Percentiles rank a stretch among this genome's conserved stretches.
Conservation (phyloP, 192 early-diverging fungal species). For the Umbelopsis sp. region DNA sequence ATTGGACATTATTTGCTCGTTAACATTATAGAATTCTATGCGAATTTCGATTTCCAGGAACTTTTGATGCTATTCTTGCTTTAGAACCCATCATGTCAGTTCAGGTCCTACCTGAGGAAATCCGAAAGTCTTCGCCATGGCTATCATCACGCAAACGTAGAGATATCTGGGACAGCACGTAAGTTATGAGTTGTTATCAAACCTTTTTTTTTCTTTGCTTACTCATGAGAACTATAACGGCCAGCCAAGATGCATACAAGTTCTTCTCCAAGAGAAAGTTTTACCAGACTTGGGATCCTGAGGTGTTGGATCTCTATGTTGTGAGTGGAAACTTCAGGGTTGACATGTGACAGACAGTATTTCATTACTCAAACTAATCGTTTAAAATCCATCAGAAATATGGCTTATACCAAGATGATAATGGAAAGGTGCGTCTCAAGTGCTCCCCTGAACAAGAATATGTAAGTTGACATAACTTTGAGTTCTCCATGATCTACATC, state of each 20-base stretch:
- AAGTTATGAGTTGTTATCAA: not conserved
- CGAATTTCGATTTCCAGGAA: constrained; percentile 23
- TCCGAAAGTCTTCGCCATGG: constrained; percentile 38
- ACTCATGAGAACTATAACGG: not conserved
- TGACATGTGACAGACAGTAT: too few species aligned
- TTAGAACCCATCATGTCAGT: constrained; percentile 22
- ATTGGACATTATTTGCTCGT: too few species aligned
- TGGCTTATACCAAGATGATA: constrained; percentile 43
- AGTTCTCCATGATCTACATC: not conserved
- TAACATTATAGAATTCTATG: constrained; percentile 21
- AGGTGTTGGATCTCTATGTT: constrained; percentile 54
- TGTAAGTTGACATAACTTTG: constrained; percentile 27
- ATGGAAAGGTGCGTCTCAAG: constrained; percentile 48
- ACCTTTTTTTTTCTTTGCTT: not conserved
- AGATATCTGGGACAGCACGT: constrained; percentile 52
- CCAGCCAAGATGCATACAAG: constrained; percentile 33
- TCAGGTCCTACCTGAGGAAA: constrained; percentile 27
- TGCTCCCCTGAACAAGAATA: constrained; percentile 49
- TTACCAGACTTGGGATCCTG: constrained; percentile 49
- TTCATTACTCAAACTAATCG: too few species aligned
- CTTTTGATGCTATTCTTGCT: constrained; percentile 14
- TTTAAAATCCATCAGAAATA: constrained; percentile 35
- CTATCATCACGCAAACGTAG: constrained; percentile 47
- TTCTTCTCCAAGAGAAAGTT: constrained; percentile 35
- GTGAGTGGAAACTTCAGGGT: constrained; percentile 34